phyloP scores from a whole-genome alignment of 2,329 filamentous ascomycete species.

The Alternaria viburni region DNA sequence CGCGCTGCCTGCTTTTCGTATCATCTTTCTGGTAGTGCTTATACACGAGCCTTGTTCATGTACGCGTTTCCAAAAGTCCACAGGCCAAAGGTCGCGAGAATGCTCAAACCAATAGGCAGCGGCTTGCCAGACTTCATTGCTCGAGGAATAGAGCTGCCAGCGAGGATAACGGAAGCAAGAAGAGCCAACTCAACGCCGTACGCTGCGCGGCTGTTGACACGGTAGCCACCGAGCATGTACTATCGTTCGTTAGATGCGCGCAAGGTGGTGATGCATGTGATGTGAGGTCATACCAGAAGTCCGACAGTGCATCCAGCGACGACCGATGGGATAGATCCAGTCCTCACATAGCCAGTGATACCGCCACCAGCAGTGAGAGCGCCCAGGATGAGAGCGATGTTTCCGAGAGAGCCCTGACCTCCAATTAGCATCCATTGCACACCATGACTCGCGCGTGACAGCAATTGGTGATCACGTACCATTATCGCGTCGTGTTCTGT shows the following conservation, averaged over 20 bases:
- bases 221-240: constrained; percentile 81
- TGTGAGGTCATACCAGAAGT: constrained; percentile 56
- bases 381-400: constrained; percentile 78
- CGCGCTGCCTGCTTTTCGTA: neutral
- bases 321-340: constrained; percentile 85
- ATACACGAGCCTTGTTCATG: constrained; percentile 11
- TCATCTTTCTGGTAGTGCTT: neutral
- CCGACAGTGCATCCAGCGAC: constrained; percentile 86
- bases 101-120: constrained; percentile 78
- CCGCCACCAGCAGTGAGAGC: constrained; percentile 85
- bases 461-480: neutral
- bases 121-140: constrained; percentile 85
- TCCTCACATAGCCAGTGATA: constrained; percentile 82
- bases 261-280: neutral
- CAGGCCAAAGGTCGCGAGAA: constrained; percentile 79
- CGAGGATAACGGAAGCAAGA: constrained; percentile 84
- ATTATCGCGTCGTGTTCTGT: neutral
- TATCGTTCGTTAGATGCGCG: constrained; percentile 22
- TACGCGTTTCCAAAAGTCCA: constrained; percentile 79
- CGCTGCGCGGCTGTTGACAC: constrained; percentile 74
- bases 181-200: constrained; percentile 91
- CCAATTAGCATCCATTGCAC: constrained; percentile 9
- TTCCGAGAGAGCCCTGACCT: constrained; percentile 50
- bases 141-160: constrained; percentile 81
- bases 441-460: constrained; percentile 2